These are phyloP conservation scores for Globisporangium nodosum DNA, from an alignment of 352 stramenopile species.

Conservation along the genomic window DNA sequence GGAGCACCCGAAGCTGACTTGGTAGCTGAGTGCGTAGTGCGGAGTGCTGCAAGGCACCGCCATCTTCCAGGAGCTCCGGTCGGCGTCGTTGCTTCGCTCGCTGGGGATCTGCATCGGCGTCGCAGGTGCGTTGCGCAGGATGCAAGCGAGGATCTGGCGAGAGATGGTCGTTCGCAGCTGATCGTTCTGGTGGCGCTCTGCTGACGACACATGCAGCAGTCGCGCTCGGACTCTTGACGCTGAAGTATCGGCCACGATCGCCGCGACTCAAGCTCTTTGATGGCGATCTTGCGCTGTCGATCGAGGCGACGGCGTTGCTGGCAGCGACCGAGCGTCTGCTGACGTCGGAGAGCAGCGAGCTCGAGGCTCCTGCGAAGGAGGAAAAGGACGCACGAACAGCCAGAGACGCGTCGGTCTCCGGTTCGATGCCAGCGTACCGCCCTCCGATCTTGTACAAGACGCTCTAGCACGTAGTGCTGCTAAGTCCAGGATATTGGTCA, in stretches of 20 bases:
- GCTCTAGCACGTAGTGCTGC: neutral
- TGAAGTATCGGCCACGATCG: neutral
- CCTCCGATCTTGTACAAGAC: constrained; percentile 14
- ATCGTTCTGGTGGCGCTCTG: neutral
- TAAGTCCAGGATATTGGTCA: too few species aligned
- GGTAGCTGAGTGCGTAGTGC: constrained; percentile 3
- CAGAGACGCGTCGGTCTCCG: neutral
- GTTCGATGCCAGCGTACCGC: neutral
- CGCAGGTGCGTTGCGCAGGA: neutral
- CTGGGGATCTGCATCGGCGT: constrained; percentile 2
- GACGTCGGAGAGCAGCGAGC: neutral
- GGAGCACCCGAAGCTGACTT: neutral
- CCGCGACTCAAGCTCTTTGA: neutral
- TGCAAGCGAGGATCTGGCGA: neutral
- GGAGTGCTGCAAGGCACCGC: constrained; percentile 11
- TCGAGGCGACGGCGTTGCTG: neutral
- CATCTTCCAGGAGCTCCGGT: constrained; percentile 17
- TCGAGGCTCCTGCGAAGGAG: neutral
- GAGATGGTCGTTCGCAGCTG: neutral
- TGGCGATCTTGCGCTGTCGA: too few species aligned
- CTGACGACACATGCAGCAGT: constrained; percentile 1
- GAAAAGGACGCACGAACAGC: neutral
- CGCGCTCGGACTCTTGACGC: constrained; percentile 1
- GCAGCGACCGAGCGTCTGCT: constrained; percentile 6
- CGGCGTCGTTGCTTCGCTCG: neutral